A percentile compares a stretch with the other conserved stretches of the same genome.
These are phyloP conservation scores for Tolypocladium ovalisporum DNA, from an alignment of 2,329 filamentous ascomycete species.

Conservation along the genomic window DNA sequence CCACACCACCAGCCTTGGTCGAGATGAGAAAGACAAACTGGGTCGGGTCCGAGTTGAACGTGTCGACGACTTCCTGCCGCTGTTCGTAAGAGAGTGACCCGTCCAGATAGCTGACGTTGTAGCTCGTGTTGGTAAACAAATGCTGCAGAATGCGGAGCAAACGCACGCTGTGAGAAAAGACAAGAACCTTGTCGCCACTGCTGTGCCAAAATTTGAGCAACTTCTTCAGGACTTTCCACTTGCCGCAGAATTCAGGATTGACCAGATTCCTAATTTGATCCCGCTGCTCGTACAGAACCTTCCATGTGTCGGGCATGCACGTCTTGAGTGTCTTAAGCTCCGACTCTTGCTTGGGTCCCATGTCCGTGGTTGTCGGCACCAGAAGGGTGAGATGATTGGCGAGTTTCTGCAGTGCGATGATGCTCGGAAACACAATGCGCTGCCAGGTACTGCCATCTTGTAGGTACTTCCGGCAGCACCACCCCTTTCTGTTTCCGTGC, in stretches of 20 bases:
- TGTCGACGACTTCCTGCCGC: slow-evolving; percentile 69
- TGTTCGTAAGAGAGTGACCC: slow-evolving; percentile 77
- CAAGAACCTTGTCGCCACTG: slow-evolving; percentile 85
- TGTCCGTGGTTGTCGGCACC: slow-evolving; percentile 55
- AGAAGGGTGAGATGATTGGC: slow-evolving; percentile 88
- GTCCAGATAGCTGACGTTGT: slow-evolving; percentile 85
- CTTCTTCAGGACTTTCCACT: slow-evolving; percentile 87
- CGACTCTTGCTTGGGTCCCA: slow-evolving; percentile 62
- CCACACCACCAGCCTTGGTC: slow-evolving; percentile 85
- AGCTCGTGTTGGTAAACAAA: slow-evolving; percentile 78
- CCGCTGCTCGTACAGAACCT: slow-evolving; percentile 59
- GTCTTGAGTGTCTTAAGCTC: slow-evolving; percentile 64
- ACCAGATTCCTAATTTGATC: slow-evolving; percentile 73
- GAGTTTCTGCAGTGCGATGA: slow-evolving; percentile 74
- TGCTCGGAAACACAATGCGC: slow-evolving; percentile 72
- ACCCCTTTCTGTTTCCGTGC: slow-evolving; percentile 57
- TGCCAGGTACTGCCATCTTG: slow-evolving; percentile 59
- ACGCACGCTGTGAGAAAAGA: slow-evolving; percentile 88
- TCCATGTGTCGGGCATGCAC: slow-evolving; percentile 67
- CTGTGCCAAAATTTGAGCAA: slow-evolving; percentile 82
- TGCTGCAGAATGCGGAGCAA: slow-evolving; percentile 75
- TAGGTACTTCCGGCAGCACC: slow-evolving; percentile 61
- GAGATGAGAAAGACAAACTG: slow-evolving; percentile 96
- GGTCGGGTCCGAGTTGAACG: slow-evolving; percentile 77
- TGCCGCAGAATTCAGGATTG: slow-evolving; percentile 87